phyloP scores from a whole-genome alignment of 805 yeast genomes.

The Clavispora vitiphila region DNA sequence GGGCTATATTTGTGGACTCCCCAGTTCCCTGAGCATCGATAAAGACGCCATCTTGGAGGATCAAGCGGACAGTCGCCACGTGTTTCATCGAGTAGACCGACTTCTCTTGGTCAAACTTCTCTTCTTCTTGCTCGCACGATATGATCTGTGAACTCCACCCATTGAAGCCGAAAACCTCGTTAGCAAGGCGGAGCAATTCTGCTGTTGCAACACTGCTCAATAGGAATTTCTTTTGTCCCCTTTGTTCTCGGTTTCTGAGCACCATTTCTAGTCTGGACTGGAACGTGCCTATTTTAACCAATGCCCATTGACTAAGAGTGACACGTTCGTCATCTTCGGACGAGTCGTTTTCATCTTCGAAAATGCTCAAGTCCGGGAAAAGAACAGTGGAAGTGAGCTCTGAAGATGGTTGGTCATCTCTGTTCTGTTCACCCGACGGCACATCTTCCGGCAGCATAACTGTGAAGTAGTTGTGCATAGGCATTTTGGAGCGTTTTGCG shows the following conservation, averaged over 20 bases:
- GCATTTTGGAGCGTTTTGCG: not conserved
- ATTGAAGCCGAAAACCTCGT: conserved; percentile 49
- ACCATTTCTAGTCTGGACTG: conserved; percentile 42
- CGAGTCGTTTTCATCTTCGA: not conserved
- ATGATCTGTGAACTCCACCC: conserved; percentile 52
- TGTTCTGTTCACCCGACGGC: not conserved
- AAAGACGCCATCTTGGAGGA: conserved; percentile 41
- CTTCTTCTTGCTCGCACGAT: conserved; percentile 14
- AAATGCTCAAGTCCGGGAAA: conserved; percentile 22
- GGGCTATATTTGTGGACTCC: conserved; percentile 26
- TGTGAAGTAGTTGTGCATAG: not conserved
- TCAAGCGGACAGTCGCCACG: conserved; percentile 29
- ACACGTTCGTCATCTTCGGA: not conserved
- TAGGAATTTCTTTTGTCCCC: conserved; percentile 1
- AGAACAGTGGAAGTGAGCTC: conserved; percentile 7
- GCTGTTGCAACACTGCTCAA: conserved; percentile 7
- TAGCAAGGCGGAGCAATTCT: conserved; percentile 33
- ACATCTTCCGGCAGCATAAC: not conserved
- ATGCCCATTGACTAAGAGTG: conserved; percentile 36
- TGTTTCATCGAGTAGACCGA: conserved; percentile 19
- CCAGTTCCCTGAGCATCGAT: conserved; percentile 38
- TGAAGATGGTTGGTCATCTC: not conserved
- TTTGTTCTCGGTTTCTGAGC: conserved; percentile 16
- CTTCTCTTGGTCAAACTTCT: conserved; percentile 19
- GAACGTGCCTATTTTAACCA: conserved; percentile 41